Evolutionary conservation across 306 rosid genomes (phyloP).

Genomic region (Malus sieversii): DNA sequence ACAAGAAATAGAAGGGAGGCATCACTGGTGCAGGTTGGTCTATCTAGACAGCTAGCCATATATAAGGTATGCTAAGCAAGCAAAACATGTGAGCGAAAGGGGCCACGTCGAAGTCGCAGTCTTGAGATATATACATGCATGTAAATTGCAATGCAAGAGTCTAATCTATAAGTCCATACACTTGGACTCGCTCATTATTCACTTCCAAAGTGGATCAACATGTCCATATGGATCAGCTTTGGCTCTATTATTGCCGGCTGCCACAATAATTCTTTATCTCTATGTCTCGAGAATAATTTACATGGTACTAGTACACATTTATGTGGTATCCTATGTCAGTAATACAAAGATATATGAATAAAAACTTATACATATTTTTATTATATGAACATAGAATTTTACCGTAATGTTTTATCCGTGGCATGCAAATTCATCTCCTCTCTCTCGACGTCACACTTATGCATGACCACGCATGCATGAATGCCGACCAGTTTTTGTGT

Average conservation of each 20-base stretch:
- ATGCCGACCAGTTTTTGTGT: not conserved
- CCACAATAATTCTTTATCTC: not conserved
- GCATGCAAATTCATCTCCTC: too few species aligned
- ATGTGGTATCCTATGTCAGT: rapidly evolving
- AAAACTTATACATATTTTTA: too few species aligned
- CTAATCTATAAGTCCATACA: not conserved
- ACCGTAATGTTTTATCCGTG: rapidly evolving
- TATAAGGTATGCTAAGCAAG: not conserved
- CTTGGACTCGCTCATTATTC: not conserved
- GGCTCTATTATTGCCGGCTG: not conserved
- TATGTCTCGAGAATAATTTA: too few species aligned
- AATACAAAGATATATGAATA: too few species aligned
- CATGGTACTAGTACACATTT: too few species aligned
- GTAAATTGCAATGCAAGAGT: not conserved
- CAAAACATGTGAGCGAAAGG: not conserved
- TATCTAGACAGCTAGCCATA: not conserved
- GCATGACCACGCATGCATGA: not conserved
- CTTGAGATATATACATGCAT: not conserved
- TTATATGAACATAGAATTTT: too few species aligned
- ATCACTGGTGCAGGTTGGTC: not conserved
- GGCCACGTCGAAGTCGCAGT: not conserved
- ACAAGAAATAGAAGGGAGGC: not conserved
- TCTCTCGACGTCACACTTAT: not conserved
- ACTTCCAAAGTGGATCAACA: not conserved
- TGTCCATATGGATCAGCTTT: not conserved